Conservation (phyloP, 1,284 basidiomycete species). For the Trichosporon inkin region DNA sequence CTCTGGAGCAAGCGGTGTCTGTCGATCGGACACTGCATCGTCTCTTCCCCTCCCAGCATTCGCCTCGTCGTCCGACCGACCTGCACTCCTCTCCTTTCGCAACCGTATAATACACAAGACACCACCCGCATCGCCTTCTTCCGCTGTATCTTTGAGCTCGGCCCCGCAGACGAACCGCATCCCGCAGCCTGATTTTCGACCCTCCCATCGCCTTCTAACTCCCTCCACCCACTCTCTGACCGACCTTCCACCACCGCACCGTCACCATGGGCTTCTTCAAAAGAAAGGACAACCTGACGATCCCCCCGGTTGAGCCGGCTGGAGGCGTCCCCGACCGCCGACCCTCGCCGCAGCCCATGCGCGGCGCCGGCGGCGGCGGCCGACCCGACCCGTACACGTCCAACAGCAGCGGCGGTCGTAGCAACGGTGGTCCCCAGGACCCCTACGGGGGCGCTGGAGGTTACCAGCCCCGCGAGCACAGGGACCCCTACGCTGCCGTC, state of each 20-base stretch:
- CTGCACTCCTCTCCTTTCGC: background rate
- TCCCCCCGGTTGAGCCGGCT: slow-evolving; percentile 57
- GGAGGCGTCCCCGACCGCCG: slow-evolving; percentile 28
- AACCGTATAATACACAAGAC: too few relatives aligned
- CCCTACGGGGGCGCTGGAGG: slow-evolving; percentile 48
- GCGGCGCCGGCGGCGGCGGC: slow-evolving; percentile 19
- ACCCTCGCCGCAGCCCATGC: slow-evolving; percentile 4
- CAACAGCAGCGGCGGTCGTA: slow-evolving; percentile 46
- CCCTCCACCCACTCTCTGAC: background rate
- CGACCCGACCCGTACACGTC: slow-evolving; percentile 38
- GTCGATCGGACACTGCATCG: background rate
- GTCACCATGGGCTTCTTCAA: slow-evolving; percentile 68
- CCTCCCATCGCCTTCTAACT: background rate
- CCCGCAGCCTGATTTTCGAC: background rate
- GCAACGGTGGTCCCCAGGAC: slow-evolving; percentile 48
- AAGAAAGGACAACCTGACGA: slow-evolving; percentile 61
- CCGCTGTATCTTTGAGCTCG: too few relatives aligned
- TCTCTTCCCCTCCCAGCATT: background rate
- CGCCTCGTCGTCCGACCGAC: background rate
- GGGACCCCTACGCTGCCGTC: slow-evolving; percentile 15
- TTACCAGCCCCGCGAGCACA: slow-evolving; percentile 4
- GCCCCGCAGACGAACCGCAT: background rate
- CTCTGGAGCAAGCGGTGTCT: background rate
- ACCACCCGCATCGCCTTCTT: too few relatives aligned
- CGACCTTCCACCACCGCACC: slow-evolving; percentile 22